A percentile compares a stretch with the other conserved stretches of the same genome.
Evolutionary conservation across 23 red algal species (phyloP).

Genomic region (Gracilaria domingensis): DNA sequence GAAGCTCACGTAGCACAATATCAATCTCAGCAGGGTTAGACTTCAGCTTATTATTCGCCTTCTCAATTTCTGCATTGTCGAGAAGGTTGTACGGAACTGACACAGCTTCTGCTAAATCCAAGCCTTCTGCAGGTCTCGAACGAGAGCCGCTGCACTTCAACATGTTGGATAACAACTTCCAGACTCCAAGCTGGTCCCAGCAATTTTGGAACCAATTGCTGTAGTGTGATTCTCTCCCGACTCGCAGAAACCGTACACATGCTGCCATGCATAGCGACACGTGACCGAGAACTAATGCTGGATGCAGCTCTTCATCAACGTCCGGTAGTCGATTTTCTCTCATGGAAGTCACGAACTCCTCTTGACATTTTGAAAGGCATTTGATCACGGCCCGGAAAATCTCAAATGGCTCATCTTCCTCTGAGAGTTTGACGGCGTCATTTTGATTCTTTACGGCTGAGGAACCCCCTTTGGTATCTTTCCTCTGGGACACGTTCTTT

Average conservation of each 20-base stretch:
- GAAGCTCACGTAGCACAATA: slow-evolving; percentile 11
- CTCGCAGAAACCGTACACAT: slow-evolving; percentile 65
- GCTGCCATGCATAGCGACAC: slow-evolving; percentile 49
- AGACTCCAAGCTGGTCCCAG: slow-evolving; percentile 54
- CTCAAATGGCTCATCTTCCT: slow-evolving; percentile 4
- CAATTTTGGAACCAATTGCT: slow-evolving; percentile 52
- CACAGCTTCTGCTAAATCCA: slow-evolving; percentile 54
- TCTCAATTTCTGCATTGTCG: slow-evolving; percentile 10
- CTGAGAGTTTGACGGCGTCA: background rate
- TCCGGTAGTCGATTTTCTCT: slow-evolving; percentile 10
- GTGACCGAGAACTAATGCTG: background rate
- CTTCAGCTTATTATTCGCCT: slow-evolving; percentile 1
- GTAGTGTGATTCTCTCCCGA: slow-evolving; percentile 53
- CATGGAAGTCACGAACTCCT: slow-evolving; percentile 21
- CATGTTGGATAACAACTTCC: slow-evolving; percentile 60
- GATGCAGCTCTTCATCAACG: background rate
- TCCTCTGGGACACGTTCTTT: background rate
- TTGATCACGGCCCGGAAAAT: slow-evolving; percentile 24
- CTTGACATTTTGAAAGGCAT: slow-evolving; percentile 28
- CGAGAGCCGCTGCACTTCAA: slow-evolving; percentile 42
- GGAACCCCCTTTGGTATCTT: background rate
- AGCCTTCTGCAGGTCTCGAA: slow-evolving; percentile 12
- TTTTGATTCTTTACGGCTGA: background rate
- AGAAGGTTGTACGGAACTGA: slow-evolving; percentile 13
- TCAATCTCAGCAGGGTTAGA: background rate